Evolutionary conservation across 148 eudicot species (phyloP).

Genomic region (Spergularia bocconei): DNA sequence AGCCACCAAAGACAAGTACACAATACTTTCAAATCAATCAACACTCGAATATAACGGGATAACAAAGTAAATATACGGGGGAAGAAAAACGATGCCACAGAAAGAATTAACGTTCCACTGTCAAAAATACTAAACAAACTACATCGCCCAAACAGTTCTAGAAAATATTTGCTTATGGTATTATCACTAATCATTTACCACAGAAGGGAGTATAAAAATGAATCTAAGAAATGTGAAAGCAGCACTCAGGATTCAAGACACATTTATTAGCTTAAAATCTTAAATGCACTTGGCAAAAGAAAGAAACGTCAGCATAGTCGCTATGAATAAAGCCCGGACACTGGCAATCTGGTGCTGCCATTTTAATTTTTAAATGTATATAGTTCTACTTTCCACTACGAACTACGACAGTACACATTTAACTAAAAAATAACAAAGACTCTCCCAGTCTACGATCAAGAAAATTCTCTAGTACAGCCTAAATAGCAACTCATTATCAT

Average conservation of each 20-base stretch:
- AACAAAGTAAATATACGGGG: too few relatives aligned
- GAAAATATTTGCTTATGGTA: background rate
- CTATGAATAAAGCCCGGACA: background rate
- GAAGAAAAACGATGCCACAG: too few relatives aligned
- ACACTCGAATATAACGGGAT: too few relatives aligned
- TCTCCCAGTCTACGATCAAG: background rate
- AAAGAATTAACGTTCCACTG: background rate
- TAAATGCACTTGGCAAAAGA: background rate
- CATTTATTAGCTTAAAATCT: background rate
- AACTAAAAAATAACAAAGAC: background rate
- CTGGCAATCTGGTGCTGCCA: background rate
- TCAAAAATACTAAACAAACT: background rate
- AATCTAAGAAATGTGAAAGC: background rate
- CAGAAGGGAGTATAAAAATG: background rate
- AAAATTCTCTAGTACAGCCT: background rate
- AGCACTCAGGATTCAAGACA: background rate
- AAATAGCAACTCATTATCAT: background rate
- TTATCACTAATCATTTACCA: background rate
- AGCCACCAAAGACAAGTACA: too few relatives aligned
- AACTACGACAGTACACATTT: background rate
- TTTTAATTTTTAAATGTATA: too few relatives aligned
- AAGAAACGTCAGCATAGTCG: background rate
- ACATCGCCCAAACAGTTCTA: background rate
- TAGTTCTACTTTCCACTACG: too few relatives aligned
- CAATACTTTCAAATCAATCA: too few relatives aligned